These are phyloP conservation scores for Rhododendron ferrugineum DNA, from an alignment of 148 eudicot species.

Conservation along the genomic window DNA sequence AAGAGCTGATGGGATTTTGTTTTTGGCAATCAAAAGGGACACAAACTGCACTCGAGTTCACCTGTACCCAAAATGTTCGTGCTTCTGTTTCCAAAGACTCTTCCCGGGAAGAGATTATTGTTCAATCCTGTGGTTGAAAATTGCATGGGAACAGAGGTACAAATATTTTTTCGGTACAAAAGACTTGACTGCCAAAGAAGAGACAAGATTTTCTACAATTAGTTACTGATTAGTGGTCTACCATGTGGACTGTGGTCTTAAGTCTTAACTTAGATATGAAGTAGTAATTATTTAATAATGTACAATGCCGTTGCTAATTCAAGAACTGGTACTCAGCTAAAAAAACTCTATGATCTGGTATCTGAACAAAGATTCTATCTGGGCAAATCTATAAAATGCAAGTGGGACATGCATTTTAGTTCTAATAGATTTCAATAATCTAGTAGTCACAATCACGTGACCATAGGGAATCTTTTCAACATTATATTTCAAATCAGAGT, in stretches of 20 bases:
- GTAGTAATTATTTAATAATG: background rate
- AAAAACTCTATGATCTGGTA: background rate
- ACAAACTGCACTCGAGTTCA: background rate
- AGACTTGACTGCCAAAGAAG: background rate
- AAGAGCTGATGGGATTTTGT: constrained; percentile 4
- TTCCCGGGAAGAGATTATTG: background rate
- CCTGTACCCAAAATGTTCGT: background rate
- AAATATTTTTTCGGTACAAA: background rate
- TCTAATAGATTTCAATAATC: background rate
- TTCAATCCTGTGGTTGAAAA: background rate
- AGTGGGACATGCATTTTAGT: background rate
- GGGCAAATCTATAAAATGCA: background rate
- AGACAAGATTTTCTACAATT: background rate
- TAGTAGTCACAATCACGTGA: background rate
- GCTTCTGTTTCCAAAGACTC: background rate
- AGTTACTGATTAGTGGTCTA: background rate
- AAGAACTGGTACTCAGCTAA: background rate
- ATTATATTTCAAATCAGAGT: background rate
- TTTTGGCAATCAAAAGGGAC: background rate
- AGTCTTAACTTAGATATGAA: background rate
- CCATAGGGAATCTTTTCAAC: background rate
- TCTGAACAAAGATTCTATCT: background rate
- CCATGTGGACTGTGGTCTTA: background rate
- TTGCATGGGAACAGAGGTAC: background rate
- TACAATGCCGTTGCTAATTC: background rate